Evolutionary conservation across 176 grass and related monocot species (phyloP).

Genomic region (Otatea glauca): DNA sequence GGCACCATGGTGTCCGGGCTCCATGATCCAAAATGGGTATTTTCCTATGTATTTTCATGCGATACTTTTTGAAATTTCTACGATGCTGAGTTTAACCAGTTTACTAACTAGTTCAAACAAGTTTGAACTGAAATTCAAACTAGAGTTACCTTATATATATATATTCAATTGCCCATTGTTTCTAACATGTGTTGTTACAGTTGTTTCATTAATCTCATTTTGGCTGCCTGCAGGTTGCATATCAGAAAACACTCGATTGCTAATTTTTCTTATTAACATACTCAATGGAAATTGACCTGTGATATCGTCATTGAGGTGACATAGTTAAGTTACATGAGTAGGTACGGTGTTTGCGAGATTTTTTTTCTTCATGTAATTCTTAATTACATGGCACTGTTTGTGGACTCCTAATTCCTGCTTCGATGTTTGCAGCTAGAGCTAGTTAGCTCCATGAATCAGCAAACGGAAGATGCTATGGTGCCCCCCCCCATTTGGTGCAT

Average conservation of each 20-base stretch:
- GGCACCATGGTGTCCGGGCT: no score
- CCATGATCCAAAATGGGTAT: no score
- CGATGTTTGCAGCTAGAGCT: neutral
- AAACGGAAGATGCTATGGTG: neutral
- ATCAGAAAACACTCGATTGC: constrained; percentile 71
- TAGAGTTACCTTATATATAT: no score
- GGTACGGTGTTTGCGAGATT: constrained; percentile 33
- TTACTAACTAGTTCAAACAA: no score
- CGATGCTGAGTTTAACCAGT: no score
- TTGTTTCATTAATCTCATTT: constrained; percentile 6
- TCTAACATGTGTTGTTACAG: neutral
- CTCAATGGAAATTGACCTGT: neutral
- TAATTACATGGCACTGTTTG: constrained; percentile 5
- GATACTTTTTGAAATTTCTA: no score
- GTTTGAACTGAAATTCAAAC: no score
- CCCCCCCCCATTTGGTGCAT: neutral
- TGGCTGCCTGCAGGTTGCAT: constrained; percentile 64
- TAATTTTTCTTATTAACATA: constrained; percentile 37
- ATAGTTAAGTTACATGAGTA: neutral
- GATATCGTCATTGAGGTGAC: constrained; percentile 28
- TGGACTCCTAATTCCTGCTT: neutral
- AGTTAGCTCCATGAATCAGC: neutral
- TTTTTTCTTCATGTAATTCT: neutral
- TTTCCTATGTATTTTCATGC: no score
- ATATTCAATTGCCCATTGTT: neutral